Evolutionary conservation across 2,329 filamentous ascomycete species (phyloP), one percentile per base, ranked within the genome.

Genomic region (Neopestalotiopsis sp.): DNA sequence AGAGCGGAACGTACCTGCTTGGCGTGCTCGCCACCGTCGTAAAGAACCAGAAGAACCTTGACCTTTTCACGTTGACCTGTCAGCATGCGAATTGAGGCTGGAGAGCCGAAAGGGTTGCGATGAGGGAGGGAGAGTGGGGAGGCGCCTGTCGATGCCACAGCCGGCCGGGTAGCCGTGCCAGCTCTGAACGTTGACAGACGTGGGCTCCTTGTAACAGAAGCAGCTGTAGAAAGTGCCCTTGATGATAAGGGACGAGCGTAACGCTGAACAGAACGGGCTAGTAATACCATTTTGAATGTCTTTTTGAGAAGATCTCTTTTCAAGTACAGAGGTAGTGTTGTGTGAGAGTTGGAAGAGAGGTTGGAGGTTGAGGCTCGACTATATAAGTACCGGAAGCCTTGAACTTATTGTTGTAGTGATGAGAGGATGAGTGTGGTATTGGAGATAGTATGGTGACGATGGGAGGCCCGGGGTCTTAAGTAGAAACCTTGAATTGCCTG

Each of bases 31-130:
- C 90, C 89, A 81, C 94, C 95, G 84, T 98, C 95, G 88, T 98
- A 98, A 76, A 97, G 89, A 77, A 97, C 93, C 80, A 95, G 88
- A 81, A 98, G 91, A 85, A 98, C 93, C 87, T 98, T 98, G 86
- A 95, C 95, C 94, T 98, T 81, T 83, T 83, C 80, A 79, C 79
- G 81, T 76, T 75, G 72, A 71, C 81, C 81, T 76, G 85, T 87
- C 79, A 87, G 85, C 83, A 82, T 88, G 84, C 89, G 89, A 76
- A 86, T 86, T 74, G 90, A 86, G 79, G 88, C 87, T 80, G 74
- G 85, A 59, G 69, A 69, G 61, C 64, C 71, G 67, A 71, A 73
- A 34, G 73, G 67, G 64, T 40, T 49, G 62, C 53, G 63, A 49
- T n/a, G 20, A n/a, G 63, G 63, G 56, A 57, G 45, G 34, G 56